A percentile compares a stretch with the other conserved stretches of the same genome.
Evolutionary conservation across 345 rosid species (phyloP).

Genomic region (Arabidopsis thaliana): TAIR10.1 NC_003071.7:17665001-17665500

Average conservation of each 20-base stretch:
- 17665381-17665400: background rate
- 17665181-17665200: slow-evolving; percentile 12
- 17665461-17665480: background rate
- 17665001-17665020: slow-evolving; percentile 35
- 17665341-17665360: background rate
- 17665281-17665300: slow-evolving; percentile 14
- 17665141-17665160: slow-evolving; percentile 66
- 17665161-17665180: slow-evolving; percentile 27
- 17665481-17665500: background rate
- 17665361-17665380: background rate
- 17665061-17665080: slow-evolving; percentile 46
- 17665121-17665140: slow-evolving; percentile 84
- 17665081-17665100: slow-evolving; percentile 46
- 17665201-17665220: background rate
- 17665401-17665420: background rate
- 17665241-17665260: slow-evolving; percentile 37
- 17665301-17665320: slow-evolving; percentile 4
- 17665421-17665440: background rate
- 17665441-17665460: background rate
- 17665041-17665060: slow-evolving; percentile 44
- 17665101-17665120: slow-evolving; percentile 73
- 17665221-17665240: slow-evolving; percentile 16
- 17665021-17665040: slow-evolving; percentile 30
- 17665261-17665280: slow-evolving; percentile 25
- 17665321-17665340: background rate